Base-by-base conservation (phyloP, 495 filamentous ascomycete genomes). In the Saxophila tyrrhenica region DNA sequence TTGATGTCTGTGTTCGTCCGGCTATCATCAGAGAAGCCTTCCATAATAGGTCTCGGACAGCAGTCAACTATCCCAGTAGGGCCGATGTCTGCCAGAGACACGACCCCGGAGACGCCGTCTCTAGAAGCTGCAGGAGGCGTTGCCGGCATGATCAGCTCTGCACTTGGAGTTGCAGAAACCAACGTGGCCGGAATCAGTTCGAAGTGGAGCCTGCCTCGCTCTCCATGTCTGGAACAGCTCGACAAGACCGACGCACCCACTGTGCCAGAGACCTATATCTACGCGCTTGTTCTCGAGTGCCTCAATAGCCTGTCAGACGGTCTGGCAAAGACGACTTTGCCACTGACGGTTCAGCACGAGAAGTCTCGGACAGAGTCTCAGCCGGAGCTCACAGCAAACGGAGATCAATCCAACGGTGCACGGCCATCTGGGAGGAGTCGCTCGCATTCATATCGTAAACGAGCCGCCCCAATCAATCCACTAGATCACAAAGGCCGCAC, bases 231-330 rank as follows among this genome's bases (percentile, higher is more conserved):
- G 39, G 92, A 98, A 53, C 85, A 94, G 48, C 78, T 97, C 11
- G 92, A 98, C 70, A 98, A 98, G 66, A 75, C 80, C 2, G 91
- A 97, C 29, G 76, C 92, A 3, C 88, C 91, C 2, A 51, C 68
- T 9, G 77, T 92, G 39, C 92, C 92, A 1, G 89, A 95, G 49
- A 94, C 94, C 0, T 98, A 98, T 62, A 78, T 95, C 24, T 95
- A 98, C 68, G 85, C 84, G 60, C 75, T 98, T 16, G 87, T 88
- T 7, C 73, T 98, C 15, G 85, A 85, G 1, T 97, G 94, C 67
- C 81, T 98, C 50, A 87, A 83, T 52, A 82, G 78, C 1, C 77
- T 98, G 56, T 90, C 91, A 0, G 92, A 98, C 64, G 87, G 87
- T 9, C 76, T 98, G 22, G 94, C 91, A 20, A 94, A 87, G 62